These are phyloP conservation scores for Trebouxia sp. DNA, from an alignment of 139 green algal species.

Conservation along the genomic window DNA sequence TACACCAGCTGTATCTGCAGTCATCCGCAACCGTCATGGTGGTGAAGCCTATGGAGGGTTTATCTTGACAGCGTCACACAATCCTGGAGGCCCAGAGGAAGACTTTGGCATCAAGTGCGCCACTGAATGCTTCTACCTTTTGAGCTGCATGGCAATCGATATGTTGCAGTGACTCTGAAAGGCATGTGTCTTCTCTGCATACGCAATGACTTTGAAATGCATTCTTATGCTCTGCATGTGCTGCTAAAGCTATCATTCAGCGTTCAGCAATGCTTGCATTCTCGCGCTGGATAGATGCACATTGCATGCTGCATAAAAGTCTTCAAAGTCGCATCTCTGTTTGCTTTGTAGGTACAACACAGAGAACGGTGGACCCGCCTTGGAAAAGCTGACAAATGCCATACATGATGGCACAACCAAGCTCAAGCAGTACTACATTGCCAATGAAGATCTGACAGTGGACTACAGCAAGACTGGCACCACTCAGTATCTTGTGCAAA, in stretches of 20 bases:
- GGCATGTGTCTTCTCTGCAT: neutral
- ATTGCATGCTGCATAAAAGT: neutral
- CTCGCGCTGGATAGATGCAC: no score
- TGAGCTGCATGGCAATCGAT: no score
- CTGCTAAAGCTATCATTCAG: no score
- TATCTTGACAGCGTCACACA: conserved; percentile 94
- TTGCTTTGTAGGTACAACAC: conserved; percentile 86
- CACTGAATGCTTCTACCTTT: neutral
- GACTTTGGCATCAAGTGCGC: conserved; percentile 95
- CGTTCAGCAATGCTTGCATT: no score
- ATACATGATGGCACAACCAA: conserved; percentile 86
- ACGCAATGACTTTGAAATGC: no score
- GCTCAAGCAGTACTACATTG: conserved; percentile 77
- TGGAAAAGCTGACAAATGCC: conserved; percentile 92
- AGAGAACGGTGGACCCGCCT: conserved; percentile 82
- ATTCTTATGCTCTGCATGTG: neutral
- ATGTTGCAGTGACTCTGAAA: no score
- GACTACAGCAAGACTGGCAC: conserved; percentile 77
- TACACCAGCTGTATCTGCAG: conserved; percentile 86
- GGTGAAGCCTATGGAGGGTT: conserved; percentile 80
- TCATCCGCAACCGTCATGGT: conserved; percentile 82
- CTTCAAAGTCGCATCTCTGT: no score
- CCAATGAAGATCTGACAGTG: conserved; percentile 74
- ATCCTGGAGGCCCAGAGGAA: conserved; percentile 89
- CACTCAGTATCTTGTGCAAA: conserved; percentile 35